Evolutionary conservation across 2,329 filamentous ascomycete species (phyloP).

Genomic region (Arthrinium puccinioides): DNA sequence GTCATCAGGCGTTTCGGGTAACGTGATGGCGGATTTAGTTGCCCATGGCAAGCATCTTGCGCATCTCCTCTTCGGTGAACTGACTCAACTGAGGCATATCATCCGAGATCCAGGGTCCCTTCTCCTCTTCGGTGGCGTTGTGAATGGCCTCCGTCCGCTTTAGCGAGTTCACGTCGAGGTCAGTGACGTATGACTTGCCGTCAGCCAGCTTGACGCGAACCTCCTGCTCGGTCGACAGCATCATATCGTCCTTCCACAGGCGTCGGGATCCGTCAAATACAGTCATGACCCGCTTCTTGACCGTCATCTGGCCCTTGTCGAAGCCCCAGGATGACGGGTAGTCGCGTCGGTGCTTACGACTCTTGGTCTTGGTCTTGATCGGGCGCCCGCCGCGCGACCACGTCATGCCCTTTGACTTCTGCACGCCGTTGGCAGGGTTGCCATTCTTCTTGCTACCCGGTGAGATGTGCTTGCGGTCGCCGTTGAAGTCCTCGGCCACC

Average conservation of each 20-base stretch:
- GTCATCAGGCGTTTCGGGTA: no score
- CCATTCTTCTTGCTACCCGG: slow-evolving; percentile 48
- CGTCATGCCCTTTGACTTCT: slow-evolving; percentile 67
- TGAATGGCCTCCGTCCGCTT: slow-evolving; percentile 81
- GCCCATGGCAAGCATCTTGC: slow-evolving; percentile 55
- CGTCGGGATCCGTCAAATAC: slow-evolving; percentile 85
- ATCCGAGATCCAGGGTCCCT: slow-evolving; percentile 74
- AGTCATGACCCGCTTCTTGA: slow-evolving; percentile 93
- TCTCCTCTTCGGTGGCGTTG: slow-evolving; percentile 75
- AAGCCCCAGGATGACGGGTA: slow-evolving; percentile 94
- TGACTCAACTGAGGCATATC: no score
- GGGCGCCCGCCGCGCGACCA: slow-evolving; percentile 69
- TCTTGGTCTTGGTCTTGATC: slow-evolving; percentile 46
- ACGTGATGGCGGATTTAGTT: no score
- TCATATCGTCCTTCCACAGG: slow-evolving; percentile 97
- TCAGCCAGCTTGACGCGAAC: slow-evolving; percentile 77
- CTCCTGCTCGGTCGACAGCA: slow-evolving; percentile 92
- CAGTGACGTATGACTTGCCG: slow-evolving; percentile 76
- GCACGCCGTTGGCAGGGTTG: slow-evolving; percentile 49
- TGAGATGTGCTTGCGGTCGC: slow-evolving; percentile 38
- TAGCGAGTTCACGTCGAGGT: slow-evolving; percentile 85
- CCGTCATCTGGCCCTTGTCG: slow-evolving; percentile 87
- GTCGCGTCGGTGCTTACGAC: slow-evolving; percentile 86
- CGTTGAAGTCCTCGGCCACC: slow-evolving; percentile 49
- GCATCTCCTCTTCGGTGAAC: slow-evolving; percentile 53